These are phyloP conservation scores for Termitomyces sp. DNA, from an alignment of 768 basidiomycete genomes.

Conservation along the genomic window DNA sequence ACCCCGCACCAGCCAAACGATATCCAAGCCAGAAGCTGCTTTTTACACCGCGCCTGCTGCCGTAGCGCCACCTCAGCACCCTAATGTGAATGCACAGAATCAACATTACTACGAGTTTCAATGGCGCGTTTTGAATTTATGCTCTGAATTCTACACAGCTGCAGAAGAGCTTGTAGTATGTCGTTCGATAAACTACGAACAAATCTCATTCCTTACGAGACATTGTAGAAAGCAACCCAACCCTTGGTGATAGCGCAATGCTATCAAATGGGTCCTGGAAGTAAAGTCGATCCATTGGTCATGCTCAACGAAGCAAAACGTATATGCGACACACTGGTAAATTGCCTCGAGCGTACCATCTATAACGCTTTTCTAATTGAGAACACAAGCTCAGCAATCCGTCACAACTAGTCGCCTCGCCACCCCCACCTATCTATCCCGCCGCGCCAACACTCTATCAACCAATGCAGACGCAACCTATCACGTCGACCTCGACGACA, in stretches of 20 bases:
- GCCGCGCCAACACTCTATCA: conserved; percentile 38
- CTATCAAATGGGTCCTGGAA: conserved; percentile 66
- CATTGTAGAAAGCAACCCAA: conserved; percentile 49
- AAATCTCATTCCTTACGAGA: conserved; percentile 9
- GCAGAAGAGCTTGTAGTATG: conserved; percentile 80
- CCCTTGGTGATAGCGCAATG: conserved; percentile 75
- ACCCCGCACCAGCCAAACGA: conserved; percentile 27
- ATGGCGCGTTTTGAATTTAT: conserved; percentile 77
- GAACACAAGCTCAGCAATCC: conserved; percentile 63
- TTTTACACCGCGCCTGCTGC: conserved; percentile 34
- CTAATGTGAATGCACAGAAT: conserved; percentile 56
- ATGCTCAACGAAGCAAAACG: conserved; percentile 76
- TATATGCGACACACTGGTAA: conserved; percentile 71
- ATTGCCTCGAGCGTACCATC: conserved; percentile 11
- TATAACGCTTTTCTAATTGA: background rate
- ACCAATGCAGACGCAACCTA: conserved; percentile 20
- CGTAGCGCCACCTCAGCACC: conserved; percentile 32
- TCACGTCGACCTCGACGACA: conserved; percentile 22
- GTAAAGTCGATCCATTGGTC: conserved; percentile 65
- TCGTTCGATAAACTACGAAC: conserved; percentile 14
- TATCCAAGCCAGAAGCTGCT: conserved; percentile 29
- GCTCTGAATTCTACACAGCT: conserved; percentile 81
- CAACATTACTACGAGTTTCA: conserved; percentile 84
- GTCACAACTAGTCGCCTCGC: conserved; percentile 57
- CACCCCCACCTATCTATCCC: conserved; percentile 56